Evolutionary conservation across 2,329 filamentous ascomycete species (phyloP).

Genomic region (Dothiorella sarmentorum): DNA sequence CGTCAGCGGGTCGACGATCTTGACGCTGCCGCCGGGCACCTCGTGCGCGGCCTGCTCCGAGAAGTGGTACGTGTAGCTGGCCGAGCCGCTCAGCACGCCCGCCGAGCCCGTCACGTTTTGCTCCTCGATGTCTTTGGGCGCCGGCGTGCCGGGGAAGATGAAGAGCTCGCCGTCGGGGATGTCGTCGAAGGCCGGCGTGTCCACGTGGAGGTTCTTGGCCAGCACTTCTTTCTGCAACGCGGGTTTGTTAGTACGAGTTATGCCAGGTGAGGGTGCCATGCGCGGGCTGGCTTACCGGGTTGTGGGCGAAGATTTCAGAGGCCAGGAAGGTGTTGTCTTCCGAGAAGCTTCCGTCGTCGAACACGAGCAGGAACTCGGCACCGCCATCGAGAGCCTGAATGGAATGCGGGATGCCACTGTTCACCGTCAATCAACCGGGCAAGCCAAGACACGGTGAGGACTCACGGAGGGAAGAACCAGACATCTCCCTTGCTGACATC

Average conservation of each 20-base stretch:
- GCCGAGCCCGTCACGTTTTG: constrained; percentile 49
- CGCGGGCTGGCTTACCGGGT: constrained; percentile 13
- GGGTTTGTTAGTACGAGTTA: neutral
- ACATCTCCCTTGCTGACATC: constrained; percentile 21
- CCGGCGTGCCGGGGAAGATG: constrained; percentile 53
- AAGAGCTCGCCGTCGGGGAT: constrained; percentile 49
- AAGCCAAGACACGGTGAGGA: neutral
- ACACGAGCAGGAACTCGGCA: constrained; percentile 22
- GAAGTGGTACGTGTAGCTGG: constrained; percentile 51
- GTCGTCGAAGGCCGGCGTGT: constrained; percentile 47
- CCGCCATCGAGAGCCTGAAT: constrained; percentile 22
- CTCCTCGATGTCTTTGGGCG: constrained; percentile 44
- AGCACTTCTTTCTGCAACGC: constrained; percentile 45
- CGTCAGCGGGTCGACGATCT: constrained; percentile 21
- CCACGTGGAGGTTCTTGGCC: constrained; percentile 53
- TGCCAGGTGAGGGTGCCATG: neutral
- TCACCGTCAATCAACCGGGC: neutral
- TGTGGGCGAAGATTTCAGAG: constrained; percentile 21
- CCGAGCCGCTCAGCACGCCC: constrained; percentile 39
- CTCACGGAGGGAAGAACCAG: constrained; percentile 23
- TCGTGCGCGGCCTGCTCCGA: constrained; percentile 37
- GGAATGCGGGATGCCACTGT: constrained; percentile 20
- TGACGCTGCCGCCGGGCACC: constrained; percentile 22
- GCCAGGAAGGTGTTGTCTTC: constrained; percentile 22
- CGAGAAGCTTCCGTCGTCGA: constrained; percentile 23